Conservation (phyloP, 257 asterid species). For the Dorcoceras hygrometricum region DNA sequence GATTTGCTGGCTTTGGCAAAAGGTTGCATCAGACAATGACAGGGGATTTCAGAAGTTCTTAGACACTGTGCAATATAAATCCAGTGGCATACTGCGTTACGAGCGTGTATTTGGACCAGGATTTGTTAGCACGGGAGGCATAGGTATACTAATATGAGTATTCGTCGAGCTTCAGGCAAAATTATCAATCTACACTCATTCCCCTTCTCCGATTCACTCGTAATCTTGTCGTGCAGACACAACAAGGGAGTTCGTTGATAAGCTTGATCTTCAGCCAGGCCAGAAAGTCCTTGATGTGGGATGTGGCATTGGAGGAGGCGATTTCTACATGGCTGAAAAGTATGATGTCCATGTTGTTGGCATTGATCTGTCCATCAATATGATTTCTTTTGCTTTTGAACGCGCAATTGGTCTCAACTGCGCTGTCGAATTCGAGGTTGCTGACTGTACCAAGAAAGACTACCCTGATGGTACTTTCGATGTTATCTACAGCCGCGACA, state of each 20-base stretch:
- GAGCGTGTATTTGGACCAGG: conserved; percentile 96
- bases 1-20: conserved; percentile 97
- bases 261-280: conserved; percentile 79
- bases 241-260: conserved; percentile 79
- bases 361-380: conserved; percentile 86
- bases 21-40: conserved; percentile 73
- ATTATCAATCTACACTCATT: background rate
- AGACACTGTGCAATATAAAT: conserved; percentile 88
- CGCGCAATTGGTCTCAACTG: conserved; percentile 82
- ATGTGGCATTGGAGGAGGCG: conserved; percentile 99
- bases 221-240: conserved; percentile 61
- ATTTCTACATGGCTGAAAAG: conserved; percentile 89
- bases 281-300: conserved; percentile 96
- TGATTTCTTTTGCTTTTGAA: conserved; percentile 96
- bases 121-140: conserved; percentile 96
- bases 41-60: conserved; percentile 82
- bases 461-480: conserved; percentile 77
- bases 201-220: background rate
- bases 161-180: background rate
- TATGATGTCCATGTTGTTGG: conserved; percentile 89
- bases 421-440: conserved; percentile 98
- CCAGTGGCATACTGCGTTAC: conserved; percentile 81
- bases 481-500: conserved; percentile 92
- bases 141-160: conserved; percentile 41
- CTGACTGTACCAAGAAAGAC: conserved; percentile 89